Evolutionary conservation across 2,329 filamentous ascomycete species (phyloP), one percentile per base, ranked within the genome.

Genomic region (Hymenoscyphus infarciens): DNA sequence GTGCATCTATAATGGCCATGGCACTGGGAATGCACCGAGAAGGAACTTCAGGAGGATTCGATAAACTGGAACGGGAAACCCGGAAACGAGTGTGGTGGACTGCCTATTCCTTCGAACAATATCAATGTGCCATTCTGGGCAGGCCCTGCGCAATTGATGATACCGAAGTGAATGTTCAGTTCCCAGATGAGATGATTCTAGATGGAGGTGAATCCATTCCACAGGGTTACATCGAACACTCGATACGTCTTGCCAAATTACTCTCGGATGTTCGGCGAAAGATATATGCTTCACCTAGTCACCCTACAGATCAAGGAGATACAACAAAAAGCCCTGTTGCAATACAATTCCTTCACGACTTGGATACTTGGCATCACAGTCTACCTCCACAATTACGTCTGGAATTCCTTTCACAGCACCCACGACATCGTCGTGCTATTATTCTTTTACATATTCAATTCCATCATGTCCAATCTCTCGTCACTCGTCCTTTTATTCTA

Each of bases 1-100:
- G 75, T 38, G 77, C 75, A 8, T 76, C 76, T 13, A 74, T 77
- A 15, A 76, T 79, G 73, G 76, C 77, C 2, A 76, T 78, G 60
- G 77, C 76, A 15, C 72, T 79, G 59, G 77, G 77, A 3, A 77
- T 80, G 75, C 78, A 80, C 64, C 74, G 77, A 35, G 77, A 78
- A 64, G 74, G 72, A 31, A 72, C 74, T 0, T 75, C 74, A n/a
- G 69, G 71, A 38, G 72, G 75, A 1, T 77, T 78, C 59, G 73
- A 77, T 55, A 53, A 64, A 1, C 57, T 71, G 57, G 70, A 73
- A 57, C 64, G 67, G 7, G 69, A 73, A 60, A 64, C 72, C 25
- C 65, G 71, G 8, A 70, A 70, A 56, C 68, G 70, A 31, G 68
- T 72, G 10, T 73, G 71, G 71, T 73, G 71, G 71, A 72, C 71